These are phyloP conservation scores for Neurospora sp. DNA, from an alignment of 495 filamentous ascomycete species.

Conservation along the genomic window DNA sequence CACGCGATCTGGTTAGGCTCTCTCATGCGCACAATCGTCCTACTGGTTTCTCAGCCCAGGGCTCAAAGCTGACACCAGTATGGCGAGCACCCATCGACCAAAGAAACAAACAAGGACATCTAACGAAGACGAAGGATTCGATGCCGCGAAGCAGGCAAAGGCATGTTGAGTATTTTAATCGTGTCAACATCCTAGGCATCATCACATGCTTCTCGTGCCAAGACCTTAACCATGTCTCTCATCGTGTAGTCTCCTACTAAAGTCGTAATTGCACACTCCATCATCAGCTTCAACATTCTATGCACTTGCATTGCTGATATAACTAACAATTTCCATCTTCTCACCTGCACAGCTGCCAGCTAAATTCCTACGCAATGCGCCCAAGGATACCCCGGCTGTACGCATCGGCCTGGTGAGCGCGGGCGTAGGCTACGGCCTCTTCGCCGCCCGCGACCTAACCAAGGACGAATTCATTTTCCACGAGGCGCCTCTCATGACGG, in stretches of 20 bases:
- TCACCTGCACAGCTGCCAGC: constrained; percentile 6
- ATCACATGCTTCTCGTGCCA: neutral
- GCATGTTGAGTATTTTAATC: neutral
- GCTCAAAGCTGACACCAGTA: constrained; percentile 8
- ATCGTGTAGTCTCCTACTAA: neutral
- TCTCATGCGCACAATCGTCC: neutral
- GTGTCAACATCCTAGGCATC: neutral
- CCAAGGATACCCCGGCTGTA: constrained; percentile 10
- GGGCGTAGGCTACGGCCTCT: constrained; percentile 19
- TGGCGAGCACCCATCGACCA: constrained; percentile 6
- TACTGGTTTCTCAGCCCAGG: neutral
- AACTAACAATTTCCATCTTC: neutral
- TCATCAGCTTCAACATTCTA: neutral
- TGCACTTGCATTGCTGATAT: neutral
- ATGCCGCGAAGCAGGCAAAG: constrained; percentile 17
- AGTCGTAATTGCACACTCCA: neutral
- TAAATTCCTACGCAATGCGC: constrained; percentile 2
- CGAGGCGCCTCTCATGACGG: constrained; percentile 16
- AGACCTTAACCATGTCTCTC: neutral
- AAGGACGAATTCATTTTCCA: constrained; percentile 19
- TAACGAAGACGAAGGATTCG: constrained; percentile 7
- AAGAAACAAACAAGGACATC: neutral
- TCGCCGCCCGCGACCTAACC: constrained; percentile 15
- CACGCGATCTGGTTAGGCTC: neutral
- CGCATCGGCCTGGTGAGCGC: constrained; percentile 11